Evolutionary conservation across 2,329 filamentous ascomycete genomes (phyloP).

Genomic region (Arthrobotrys iridis): DNA sequence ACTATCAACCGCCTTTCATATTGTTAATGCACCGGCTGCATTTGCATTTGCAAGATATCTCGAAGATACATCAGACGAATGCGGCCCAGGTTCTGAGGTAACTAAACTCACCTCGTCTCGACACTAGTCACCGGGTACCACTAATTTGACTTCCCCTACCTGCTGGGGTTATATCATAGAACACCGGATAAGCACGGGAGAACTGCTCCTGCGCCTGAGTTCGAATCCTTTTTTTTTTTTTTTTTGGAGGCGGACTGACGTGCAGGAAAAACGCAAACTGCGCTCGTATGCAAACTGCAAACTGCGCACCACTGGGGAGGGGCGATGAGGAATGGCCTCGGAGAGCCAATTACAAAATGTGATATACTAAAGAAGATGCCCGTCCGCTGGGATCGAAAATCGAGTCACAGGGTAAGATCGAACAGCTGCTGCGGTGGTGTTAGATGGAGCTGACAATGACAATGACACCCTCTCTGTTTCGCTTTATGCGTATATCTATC

Average conservation of each 20-base stretch:
- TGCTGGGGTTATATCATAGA: constrained; percentile 19
- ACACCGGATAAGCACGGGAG: constrained; percentile 51
- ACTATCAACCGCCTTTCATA: constrained; percentile 19
- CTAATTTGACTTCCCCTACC: background rate
- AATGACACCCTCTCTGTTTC: constrained; percentile 23
- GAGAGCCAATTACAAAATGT: constrained; percentile 33
- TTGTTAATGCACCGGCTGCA: too few relatives aligned
- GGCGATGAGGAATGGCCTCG: background rate
- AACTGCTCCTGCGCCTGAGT: constrained; percentile 23
- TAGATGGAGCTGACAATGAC: constrained; percentile 40
- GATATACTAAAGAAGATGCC: constrained; percentile 26
- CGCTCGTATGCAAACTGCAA: constrained; percentile 12
- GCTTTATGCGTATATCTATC: constrained; percentile 13
- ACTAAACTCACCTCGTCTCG: constrained; percentile 32
- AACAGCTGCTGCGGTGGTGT: constrained; percentile 14
- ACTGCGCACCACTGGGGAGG: background rate
- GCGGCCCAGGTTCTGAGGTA: constrained; percentile 2
- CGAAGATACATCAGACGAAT: constrained; percentile 7
- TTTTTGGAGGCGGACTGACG: constrained; percentile 21
- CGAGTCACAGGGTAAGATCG: constrained; percentile 29
- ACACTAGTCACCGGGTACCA: background rate
- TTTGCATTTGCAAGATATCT: constrained; percentile 16
- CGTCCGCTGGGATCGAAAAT: background rate
- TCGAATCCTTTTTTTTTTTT: background rate
- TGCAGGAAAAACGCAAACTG: constrained; percentile 15